Base-by-base conservation (phyloP, 75 land plant genomes). In the Larix kaempferi region DNA sequence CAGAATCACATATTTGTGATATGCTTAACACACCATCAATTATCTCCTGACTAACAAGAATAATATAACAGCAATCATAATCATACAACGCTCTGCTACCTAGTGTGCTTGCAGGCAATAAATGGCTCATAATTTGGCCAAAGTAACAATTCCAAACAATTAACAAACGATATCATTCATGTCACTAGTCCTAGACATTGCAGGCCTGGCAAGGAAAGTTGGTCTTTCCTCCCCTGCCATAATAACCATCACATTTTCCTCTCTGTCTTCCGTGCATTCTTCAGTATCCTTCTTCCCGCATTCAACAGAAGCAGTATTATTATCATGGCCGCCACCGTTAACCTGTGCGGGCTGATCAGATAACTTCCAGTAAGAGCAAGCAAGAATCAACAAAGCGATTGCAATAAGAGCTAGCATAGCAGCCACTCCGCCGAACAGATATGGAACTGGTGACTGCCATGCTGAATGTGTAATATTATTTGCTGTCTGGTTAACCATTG, bases 321-420 rank as follows among this genome's bases (percentile, higher is more conserved):
- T 22, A n/a, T 41, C 52, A 65, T 13, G 27, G 21, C 19, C 67
- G 5, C 17, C 67, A 49, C 12, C 10, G 16, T 29, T 21, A 1
- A 13, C 41, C n/a, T 69, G 25, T 23, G 54, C 73, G 19, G 21
- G 8, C 0, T 41, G 73, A 10, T 49, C 73, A 69, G 73, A 69
- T 8, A 69, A 22, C 39, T 72, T 71, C 80, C 80, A 57, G 22
- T 65, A 72, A 22, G 80, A 78, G 59, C 80, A 78, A 23, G 75
- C 80, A 41, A 78, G 33, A 14, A 78, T 78, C 14, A 78, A 33
- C 25, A 78, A 33, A 19, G 80, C 73, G 4, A 71, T 12, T 12
- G 76, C 80, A 54, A 78, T 72, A 8, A 78, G 76, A 2, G 74
- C 80, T 12, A 78, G 33, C 80, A 78, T 78, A 25, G 80, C 80